Base-by-base conservation (phyloP, 495 filamentous ascomycete species). In the Lophium mytilinum region DNA sequence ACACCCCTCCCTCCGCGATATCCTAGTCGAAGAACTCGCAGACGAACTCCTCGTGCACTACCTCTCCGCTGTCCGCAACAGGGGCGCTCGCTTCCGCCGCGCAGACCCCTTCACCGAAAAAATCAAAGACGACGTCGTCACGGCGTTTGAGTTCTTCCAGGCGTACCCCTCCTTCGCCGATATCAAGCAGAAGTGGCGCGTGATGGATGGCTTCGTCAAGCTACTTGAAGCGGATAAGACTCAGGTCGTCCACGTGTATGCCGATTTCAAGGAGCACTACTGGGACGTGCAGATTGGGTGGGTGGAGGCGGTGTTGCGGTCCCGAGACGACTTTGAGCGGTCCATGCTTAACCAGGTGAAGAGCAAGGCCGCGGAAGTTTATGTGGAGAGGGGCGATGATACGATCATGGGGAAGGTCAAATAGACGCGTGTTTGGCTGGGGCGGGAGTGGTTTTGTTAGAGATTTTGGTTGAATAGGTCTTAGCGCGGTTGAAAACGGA, bases 281-380 rank as follows among this genome's bases (percentile, higher is more conserved):
- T 96, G 91, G 92, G 93, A 99, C 72, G 75, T 96, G 66, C 89
- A 92, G 71, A 81, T 96, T 50, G 84, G 83, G 30, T 99, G 93
- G 93, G 90, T 97, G n/a, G 93, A 99, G 75, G 83, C 87, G 17
- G 93, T 95, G 57, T 68, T 99, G 54, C 78, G 90, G 70, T 75
- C 83, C 3, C 74, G 93, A 55, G 93, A 99, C 71, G 93, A 99
- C 71, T 96, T 95, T 72, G 92, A 96, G 66, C 78, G 91, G 60
- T 82, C 80, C 56, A 89, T 96, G 87, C 70, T 96, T 56, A 90
- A 87, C 66, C 78, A 80, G 17, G 83, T 96, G 34, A 96, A 95
- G 76, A 83, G 86, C 5, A 82, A 83, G 69, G 90, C 89, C 1
- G 89, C 88, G 17, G 89, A 90, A 69, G 78, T 94, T 70, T 83